These are phyloP conservation scores for Ophiostoma triangulosporum DNA, from an alignment of 2,329 filamentous ascomycete species.

Conservation along the genomic window DNA sequence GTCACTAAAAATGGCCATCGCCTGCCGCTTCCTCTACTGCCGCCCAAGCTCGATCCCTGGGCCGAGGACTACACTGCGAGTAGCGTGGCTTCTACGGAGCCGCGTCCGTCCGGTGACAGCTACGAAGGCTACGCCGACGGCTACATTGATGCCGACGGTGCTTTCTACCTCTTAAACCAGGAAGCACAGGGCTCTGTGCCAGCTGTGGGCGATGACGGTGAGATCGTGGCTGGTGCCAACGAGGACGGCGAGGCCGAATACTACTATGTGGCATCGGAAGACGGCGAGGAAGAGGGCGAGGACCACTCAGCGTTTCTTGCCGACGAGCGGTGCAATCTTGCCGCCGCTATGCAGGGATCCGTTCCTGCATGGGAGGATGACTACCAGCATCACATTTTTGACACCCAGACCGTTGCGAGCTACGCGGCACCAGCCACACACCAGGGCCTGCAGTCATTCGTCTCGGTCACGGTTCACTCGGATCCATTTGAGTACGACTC, in stretches of 20 bases:
- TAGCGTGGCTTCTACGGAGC: background rate
- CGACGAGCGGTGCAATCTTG: background rate
- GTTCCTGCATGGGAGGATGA: constrained; percentile 3
- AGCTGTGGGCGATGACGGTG: background rate
- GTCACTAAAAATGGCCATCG: constrained; percentile 12
- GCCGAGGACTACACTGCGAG: background rate
- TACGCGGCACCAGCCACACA: background rate
- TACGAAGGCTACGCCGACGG: background rate
- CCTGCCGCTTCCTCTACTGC: constrained; percentile 12
- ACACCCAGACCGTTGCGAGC: constrained; percentile 2
- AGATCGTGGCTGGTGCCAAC: background rate
- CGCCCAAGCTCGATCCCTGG: constrained; percentile 2
- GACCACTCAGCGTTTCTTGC: background rate
- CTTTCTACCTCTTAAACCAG: background rate
- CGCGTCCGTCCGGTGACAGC: background rate
- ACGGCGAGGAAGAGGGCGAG: background rate
- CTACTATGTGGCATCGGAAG: background rate
- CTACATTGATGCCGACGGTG: background rate
- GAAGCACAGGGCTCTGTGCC: background rate
- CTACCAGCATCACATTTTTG: constrained; percentile 7
- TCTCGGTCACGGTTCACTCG: background rate
- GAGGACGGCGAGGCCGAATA: background rate
- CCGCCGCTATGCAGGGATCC: background rate
- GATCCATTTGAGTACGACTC: background rate
- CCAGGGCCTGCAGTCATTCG: background rate